Evolutionary conservation across 2,329 filamentous ascomycete genomes (phyloP), one percentile per base, ranked within the genome.

Genomic region (Sporothrix sp.): DNA sequence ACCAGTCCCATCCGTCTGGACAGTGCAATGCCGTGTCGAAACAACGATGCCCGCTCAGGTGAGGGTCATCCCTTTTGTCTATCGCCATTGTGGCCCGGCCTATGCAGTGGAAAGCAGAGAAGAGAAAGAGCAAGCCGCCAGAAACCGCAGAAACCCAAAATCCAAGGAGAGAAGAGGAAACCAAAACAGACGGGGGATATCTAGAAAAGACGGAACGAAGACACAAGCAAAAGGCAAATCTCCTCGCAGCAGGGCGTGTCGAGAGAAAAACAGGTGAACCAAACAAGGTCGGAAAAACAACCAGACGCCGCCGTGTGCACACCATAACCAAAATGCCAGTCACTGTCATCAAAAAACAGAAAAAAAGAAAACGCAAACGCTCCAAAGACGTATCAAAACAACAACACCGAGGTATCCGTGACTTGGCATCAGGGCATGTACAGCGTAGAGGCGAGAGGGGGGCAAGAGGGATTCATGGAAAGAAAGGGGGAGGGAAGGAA

Each of bases 371-470:
- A n/a, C n/a, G n/a, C n/a, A n/a, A n/a, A n/a, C n/a, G n/a, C n/a
- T n/a, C n/a, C n/a, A n/a, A 5, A 10, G 25, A 10, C 25, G 25
- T 28, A 28, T 28, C 25, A 5, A 28, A 28, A 28, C 5, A 28
- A 10, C n/a, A n/a, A n/a, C n/a, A n/a, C n/a, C n/a, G n/a, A n/a
- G n/a, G n/a, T n/a, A n/a, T n/a, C 10, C 25, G 25, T 28, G 10
- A 6, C 25, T 5, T 28, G 10, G 13, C 30, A 33, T 36, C 8
- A 16, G 43, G 43, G 43, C 30, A 35, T 49, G 18, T 37, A n/a
- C 11, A 42, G 30, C 13, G 11, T 20, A 30, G 16, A 21, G n/a
- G 4, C 5, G 30, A 53, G 60, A 58, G 58, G 58, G 57, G 63
- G 62, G 56, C 58, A 52, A 52, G 50, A 37, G 10, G 16, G 14